Base-by-base conservation (phyloP, 2,329 filamentous ascomycete species). In the Lojkania enalia region DNA sequence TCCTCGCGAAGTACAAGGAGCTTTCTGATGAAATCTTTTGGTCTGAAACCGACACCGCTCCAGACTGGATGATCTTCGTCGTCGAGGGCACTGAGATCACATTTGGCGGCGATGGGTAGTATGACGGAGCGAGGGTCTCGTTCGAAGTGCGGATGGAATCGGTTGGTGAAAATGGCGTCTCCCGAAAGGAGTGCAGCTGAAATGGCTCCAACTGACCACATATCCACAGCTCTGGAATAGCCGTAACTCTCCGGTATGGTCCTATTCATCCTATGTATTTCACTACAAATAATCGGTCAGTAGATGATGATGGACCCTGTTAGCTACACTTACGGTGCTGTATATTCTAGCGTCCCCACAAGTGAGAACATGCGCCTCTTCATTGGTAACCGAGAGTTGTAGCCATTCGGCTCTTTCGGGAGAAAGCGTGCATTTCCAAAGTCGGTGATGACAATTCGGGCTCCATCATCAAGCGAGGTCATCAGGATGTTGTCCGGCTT, bases 401-500 rank as follows among this genome's bases (percentile, higher is more conserved):
- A n/a, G n/a, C n/a, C n/a, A n/a, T n/a, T n/a, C n/a, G n/a, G n/a
- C 11, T 51, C 42, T 12, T 46, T 39, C 1, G 60, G 64, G 7
- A 75, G 44, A n/a, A 59, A 66, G 29, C 74, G 74, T 2, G 81
- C 76, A 52, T 77, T 76, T 6, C 82, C 82, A 56, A 85, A 85
- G 58, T 85, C 82, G 1, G 80, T 81, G 31, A 85, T 69, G 1
- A 85, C 72, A 5, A 84, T 70, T 16, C 82, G 74, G 16, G 74
- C 72, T 2, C 76, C 75, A 32, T 70, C 66, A 12, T 71, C 67
- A 39, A 77, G 70, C 1, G 77, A 80, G 1, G 78, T 78, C 73
- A 85, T 74, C 20, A 85, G 71, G 6, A 85, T 77, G 52, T 85
- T 85, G 40, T 85, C 82, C 0, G 81, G 81, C 55, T 85, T 85